These are phyloP conservation scores for Roridomyces roridus DNA, from an alignment of 768 basidiomycete species.

Conservation along the genomic window DNA sequence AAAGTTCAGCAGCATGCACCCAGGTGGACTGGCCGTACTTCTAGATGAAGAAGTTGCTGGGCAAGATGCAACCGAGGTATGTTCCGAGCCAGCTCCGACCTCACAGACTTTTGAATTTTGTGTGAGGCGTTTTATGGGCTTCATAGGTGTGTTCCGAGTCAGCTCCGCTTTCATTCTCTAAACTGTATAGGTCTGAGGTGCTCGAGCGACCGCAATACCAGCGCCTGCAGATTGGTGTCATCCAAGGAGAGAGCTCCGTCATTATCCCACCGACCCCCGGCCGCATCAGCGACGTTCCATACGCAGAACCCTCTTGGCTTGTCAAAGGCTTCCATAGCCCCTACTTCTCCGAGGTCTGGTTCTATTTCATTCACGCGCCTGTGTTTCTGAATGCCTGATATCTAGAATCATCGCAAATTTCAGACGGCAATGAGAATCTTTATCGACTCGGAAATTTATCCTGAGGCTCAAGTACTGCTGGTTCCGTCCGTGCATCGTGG, in stretches of 20 bases:
- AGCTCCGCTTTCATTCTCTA: too few species aligned
- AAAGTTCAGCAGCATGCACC: slow-evolving; percentile 81
- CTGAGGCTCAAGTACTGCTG: slow-evolving; percentile 44
- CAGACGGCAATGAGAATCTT: slow-evolving; percentile 68
- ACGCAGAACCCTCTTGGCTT: slow-evolving; percentile 83
- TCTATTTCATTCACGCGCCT: background rate
- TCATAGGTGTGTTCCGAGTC: too few species aligned
- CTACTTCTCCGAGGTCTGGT: slow-evolving; percentile 73
- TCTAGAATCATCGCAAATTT: slow-evolving; percentile 60
- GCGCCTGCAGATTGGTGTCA: slow-evolving; percentile 66
- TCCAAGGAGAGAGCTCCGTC: slow-evolving; percentile 62
- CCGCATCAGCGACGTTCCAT: slow-evolving; percentile 71
- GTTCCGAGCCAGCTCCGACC: too few species aligned
- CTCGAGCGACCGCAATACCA: slow-evolving; percentile 69
- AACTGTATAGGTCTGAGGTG: slow-evolving; percentile 75
- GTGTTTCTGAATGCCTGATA: background rate
- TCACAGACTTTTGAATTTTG: too few species aligned
- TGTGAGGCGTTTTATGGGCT: slow-evolving; percentile 69
- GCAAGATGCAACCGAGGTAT: slow-evolving; percentile 71
- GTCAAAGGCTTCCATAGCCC: slow-evolving; percentile 69
- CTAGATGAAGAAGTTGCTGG: slow-evolving; percentile 78
- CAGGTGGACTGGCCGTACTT: slow-evolving; percentile 80
- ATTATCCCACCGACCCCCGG: slow-evolving; percentile 56
- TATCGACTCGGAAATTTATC: slow-evolving; percentile 66
- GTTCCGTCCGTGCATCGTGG: background rate